phyloP scores from a whole-genome alignment of 495 filamentous ascomycete species.

The Annulohypoxylon nitens region DNA sequence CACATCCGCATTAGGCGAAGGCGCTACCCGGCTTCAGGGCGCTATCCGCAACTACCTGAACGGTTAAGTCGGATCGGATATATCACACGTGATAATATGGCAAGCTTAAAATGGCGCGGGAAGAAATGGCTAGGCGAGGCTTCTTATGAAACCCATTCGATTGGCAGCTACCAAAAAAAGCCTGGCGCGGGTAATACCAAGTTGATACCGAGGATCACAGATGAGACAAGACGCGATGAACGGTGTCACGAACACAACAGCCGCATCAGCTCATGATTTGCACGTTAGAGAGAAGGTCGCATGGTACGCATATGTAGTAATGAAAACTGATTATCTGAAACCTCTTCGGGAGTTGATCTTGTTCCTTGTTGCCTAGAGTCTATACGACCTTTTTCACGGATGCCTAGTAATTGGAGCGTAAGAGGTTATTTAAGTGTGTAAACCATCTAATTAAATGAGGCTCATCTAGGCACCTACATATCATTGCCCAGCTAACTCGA shows the following conservation, averaged over 20 bases:
- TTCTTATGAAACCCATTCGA: not conserved
- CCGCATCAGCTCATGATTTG: slow-evolving; percentile 30
- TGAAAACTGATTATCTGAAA: slow-evolving; percentile 33
- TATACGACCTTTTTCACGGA: not conserved
- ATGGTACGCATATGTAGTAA: slow-evolving; percentile 42
- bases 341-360: not conserved
- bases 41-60: slow-evolving; percentile 86
- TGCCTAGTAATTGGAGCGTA: not conserved
- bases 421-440: not conserved
- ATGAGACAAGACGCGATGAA: slow-evolving; percentile 35
- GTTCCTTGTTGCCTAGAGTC: not conserved
- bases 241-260: slow-evolving; percentile 35
- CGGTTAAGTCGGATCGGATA: slow-evolving; percentile 44
- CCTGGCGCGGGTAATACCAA: slow-evolving; percentile 2
- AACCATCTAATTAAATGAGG: not conserved
- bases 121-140: not conserved
- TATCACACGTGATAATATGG: not conserved
- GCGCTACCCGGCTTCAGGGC: slow-evolving; percentile 85
- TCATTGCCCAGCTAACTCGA: too few species aligned
- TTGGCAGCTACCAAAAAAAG: slow-evolving; percentile 7
- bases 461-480: not conserved
- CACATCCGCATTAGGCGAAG: slow-evolving; percentile 83
- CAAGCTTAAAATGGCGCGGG: not conserved
- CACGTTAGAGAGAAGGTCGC: slow-evolving; percentile 38
- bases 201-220: slow-evolving; percentile 14